These are phyloP conservation scores for Dactylis glomerata DNA, from an alignment of 176 grass and related monocot genomes.

Conservation along the genomic window DNA sequence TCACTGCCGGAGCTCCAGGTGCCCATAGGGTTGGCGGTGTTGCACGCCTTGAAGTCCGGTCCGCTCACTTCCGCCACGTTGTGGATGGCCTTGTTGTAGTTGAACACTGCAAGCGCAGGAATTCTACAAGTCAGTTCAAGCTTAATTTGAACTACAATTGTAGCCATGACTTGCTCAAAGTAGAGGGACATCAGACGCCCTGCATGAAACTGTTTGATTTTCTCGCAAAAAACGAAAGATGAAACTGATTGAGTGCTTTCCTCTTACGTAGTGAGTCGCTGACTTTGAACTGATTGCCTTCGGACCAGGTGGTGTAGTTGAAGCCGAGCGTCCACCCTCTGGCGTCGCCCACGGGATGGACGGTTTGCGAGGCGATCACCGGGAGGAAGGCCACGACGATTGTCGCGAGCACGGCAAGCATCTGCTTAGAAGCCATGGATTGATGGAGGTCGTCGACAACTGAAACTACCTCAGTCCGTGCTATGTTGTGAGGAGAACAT, in stretches of 20 bases:
- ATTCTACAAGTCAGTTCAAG: too few relatives aligned
- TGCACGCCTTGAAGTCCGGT: conserved; percentile 19
- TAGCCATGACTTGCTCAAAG: neutral
- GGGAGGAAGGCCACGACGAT: too few relatives aligned
- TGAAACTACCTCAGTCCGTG: too few relatives aligned
- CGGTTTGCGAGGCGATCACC: too few relatives aligned
- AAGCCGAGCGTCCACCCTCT: neutral
- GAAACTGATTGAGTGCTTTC: neutral
- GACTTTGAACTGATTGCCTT: conserved; percentile 31
- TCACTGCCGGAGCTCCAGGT: conserved; percentile 10
- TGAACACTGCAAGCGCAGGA: neutral
- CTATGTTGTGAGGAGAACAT: too few relatives aligned
- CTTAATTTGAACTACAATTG: too few relatives aligned
- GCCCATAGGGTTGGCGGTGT: neutral
- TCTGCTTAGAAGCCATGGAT: too few relatives aligned
- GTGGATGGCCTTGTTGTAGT: neutral
- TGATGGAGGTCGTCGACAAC: too few relatives aligned
- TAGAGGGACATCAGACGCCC: neutral
- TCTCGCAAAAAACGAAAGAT: neutral
- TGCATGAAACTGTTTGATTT: neutral
- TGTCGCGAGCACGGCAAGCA: too few relatives aligned
- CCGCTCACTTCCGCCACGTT: conserved; percentile 4
- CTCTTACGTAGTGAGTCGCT: conserved; percentile 32
- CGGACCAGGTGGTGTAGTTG: conserved; percentile 34
- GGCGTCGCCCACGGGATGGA: neutral